These are phyloP conservation scores for Epichloe bromicola DNA, from an alignment of 2,329 filamentous ascomycete species.

Conservation along the genomic window DNA sequence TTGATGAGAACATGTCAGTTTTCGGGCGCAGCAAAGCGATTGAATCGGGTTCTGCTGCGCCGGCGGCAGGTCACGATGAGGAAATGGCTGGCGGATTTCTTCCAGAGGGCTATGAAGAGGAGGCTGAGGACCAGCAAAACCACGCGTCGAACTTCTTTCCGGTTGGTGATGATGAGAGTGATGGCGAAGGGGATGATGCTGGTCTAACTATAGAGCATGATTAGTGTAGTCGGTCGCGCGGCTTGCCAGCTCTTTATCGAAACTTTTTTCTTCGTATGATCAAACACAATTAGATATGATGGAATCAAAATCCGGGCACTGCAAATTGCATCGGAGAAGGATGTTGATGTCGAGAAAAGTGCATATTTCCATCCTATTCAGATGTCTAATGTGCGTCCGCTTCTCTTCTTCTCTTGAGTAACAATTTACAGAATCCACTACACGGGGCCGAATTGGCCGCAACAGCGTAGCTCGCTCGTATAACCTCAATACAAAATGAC, in stretches of 20 bases:
- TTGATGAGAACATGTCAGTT: slow-evolving; percentile 37
- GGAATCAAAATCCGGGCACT: too few relatives aligned
- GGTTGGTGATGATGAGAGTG: slow-evolving; percentile 30
- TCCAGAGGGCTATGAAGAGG: slow-evolving; percentile 41
- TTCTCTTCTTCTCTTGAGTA: too few relatives aligned
- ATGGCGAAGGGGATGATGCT: slow-evolving; percentile 20
- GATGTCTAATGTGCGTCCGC: too few relatives aligned
- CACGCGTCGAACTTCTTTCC: slow-evolving; percentile 36
- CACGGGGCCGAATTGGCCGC: too few relatives aligned
- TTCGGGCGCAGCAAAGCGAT: slow-evolving; percentile 34
- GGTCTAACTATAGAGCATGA: slow-evolving; percentile 22
- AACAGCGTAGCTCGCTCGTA: too few relatives aligned
- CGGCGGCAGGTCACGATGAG: slow-evolving; percentile 25
- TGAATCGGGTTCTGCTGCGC: slow-evolving; percentile 6
- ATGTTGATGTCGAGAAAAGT: too few relatives aligned
- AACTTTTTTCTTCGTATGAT: too few relatives aligned
- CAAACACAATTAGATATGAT: too few relatives aligned
- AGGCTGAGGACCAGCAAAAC: slow-evolving; percentile 24
- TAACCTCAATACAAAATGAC: too few relatives aligned
- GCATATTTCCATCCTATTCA: too few relatives aligned
- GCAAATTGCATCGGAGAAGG: neutral
- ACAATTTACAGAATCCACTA: too few relatives aligned
- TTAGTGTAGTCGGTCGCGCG: neutral
- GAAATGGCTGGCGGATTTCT: slow-evolving; percentile 50
- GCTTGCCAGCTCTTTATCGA: neutral